Base-by-base conservation (phyloP, 2,329 filamentous ascomycete genomes). In the Lecanosticta acicola region DNA sequence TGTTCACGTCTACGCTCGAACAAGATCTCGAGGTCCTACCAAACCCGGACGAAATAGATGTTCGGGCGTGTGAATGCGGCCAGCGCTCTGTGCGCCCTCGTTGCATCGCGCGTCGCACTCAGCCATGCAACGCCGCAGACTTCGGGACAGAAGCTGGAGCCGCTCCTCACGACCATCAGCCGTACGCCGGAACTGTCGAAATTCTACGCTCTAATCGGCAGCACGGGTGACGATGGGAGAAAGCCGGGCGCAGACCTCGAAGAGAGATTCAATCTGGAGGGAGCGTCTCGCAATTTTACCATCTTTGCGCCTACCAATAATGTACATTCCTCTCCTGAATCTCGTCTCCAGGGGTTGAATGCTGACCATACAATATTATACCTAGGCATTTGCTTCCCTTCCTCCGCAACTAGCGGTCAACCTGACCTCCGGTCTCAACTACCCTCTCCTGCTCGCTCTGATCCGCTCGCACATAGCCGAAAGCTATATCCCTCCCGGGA, bases 191-290 rank as follows among this genome's bases (percentile, higher is more conserved):
- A 44, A 8, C 42, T 44, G 3, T 38, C 42, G 11, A 44, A 17
- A 4, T 44, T 44, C 16, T 44, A 38, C 21, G 16, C 21, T 16
- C 34, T 44, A 20, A 35, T 44, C 21, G 19, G 14, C n/a, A 44
- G 36, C 10, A 44, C 42, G 3, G 51, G 49, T 33, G 43, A 42
- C 4, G 34, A 39, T 1, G 49, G 46, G 3, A 49, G 49, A 10
- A 42, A 35, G 10, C 49, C 49, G 16, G 49, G 49, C 5, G 43
- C 49, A 3, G 46, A 26, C 3, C 40, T 54, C 9, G 46, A 52
- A 19, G 51, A 54, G 35, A 43, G 49, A 20, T 52, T 54, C 51
- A 52, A 54, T 24, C 38, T 49, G 21, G 48, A 42, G 4, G 20
- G 24, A 3, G 46, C 18, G 9, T 34, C 39, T 18, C 29, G 48